Evolutionary conservation across 192 early-diverging fungal genomes (phyloP).

Genomic region (Umbelopsis sp.): DNA sequence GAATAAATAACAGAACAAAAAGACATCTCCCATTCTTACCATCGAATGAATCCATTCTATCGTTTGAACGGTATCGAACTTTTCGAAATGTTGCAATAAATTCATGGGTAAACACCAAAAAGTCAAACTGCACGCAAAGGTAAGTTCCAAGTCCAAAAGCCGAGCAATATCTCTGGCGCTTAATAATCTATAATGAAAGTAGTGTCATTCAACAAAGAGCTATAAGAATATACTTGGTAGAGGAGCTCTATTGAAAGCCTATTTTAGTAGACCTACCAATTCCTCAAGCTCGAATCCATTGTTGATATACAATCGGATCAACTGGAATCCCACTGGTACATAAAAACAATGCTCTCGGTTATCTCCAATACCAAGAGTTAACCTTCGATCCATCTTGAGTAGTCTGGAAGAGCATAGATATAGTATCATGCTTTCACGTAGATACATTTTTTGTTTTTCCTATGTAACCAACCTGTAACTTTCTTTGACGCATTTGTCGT

Average conservation of each 20-base stretch:
- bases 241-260: background rate
- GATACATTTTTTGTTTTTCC: background rate
- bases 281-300: slow-evolving; percentile 90
- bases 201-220: too few relatives aligned
- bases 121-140: slow-evolving; percentile 87
- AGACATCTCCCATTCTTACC: background rate
- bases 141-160: slow-evolving; percentile 88
- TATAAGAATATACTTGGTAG: too few relatives aligned
- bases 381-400: slow-evolving; percentile 67
- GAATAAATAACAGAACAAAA: too few relatives aligned
- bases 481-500: slow-evolving; percentile 70
- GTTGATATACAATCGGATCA: slow-evolving; percentile 80
- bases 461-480: slow-evolving; percentile 57
- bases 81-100: slow-evolving; percentile 85
- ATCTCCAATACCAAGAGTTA: slow-evolving; percentile 92
- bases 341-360: slow-evolving; percentile 91
- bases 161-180: slow-evolving; percentile 85
- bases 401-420: slow-evolving; percentile 49
- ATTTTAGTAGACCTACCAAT: slow-evolving; percentile 40
- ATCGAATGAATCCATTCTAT: slow-evolving; percentile 28
- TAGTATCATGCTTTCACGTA: background rate
- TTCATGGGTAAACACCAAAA: slow-evolving; percentile 93
- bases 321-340: slow-evolving; percentile 82
- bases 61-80: slow-evolving; percentile 51
- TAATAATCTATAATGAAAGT: too few relatives aligned